Conservation (phyloP, 2,329 filamentous ascomycete species). For the Metarhizium humberi region DNA sequence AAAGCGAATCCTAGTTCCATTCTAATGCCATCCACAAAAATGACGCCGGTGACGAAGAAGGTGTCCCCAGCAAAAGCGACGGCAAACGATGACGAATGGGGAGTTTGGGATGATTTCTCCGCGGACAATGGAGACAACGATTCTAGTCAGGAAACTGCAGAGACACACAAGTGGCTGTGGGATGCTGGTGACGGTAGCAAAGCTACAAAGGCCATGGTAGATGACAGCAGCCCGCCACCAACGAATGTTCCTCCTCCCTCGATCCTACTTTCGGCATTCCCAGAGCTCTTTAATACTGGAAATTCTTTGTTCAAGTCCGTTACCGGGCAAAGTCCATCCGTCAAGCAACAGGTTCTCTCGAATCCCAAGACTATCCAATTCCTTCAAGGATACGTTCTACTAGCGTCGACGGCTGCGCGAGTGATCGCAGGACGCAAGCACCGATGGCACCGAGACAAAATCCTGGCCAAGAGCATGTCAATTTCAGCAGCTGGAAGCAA, state of each 20-base stretch:
- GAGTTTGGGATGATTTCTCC: conserved; percentile 38
- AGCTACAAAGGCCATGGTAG: conserved; percentile 10
- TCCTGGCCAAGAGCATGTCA: conserved; percentile 78
- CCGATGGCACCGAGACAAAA: conserved; percentile 84
- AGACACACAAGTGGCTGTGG: conserved; percentile 39
- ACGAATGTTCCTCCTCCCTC: conserved; percentile 86
- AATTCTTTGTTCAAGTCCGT: conserved; percentile 59
- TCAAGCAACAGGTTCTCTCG: conserved; percentile 54
- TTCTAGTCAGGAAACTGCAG: conserved; percentile 10
- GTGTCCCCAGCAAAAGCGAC: conserved; percentile 2
- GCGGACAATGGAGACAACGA: conserved; percentile 8
- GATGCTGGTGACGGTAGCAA: conserved; percentile 28
- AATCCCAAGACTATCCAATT: conserved; percentile 54
- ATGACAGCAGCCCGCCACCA: conserved; percentile 48
- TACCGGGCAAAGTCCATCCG: conserved; percentile 44
- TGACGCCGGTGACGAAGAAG: conserved; percentile 4
- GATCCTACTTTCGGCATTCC: conserved; percentile 68
- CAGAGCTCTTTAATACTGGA: conserved; percentile 58
- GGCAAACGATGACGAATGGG: conserved; percentile 37
- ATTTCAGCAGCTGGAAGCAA: conserved; percentile 70
- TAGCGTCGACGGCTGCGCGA: conserved; percentile 62
- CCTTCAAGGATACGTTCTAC: conserved; percentile 52
- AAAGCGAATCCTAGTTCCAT: neutral
- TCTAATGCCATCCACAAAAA: neutral
- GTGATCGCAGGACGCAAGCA: conserved; percentile 77